These are phyloP conservation scores for Lentithecium fluviatile DNA, from an alignment of 495 filamentous ascomycete species.

Conservation along the genomic window DNA sequence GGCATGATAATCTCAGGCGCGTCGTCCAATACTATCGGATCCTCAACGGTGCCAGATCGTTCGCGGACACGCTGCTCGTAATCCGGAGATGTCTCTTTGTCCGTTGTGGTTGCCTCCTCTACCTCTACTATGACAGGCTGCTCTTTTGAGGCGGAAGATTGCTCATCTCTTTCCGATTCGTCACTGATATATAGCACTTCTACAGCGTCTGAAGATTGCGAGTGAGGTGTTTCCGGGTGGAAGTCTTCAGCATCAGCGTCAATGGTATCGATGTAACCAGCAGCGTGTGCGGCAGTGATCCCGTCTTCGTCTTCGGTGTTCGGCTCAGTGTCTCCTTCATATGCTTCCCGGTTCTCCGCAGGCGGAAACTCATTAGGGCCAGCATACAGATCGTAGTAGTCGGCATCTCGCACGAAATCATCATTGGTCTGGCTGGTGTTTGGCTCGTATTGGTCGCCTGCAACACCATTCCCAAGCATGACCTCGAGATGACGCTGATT, in stretches of 20 bases:
- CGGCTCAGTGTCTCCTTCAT: constrained; percentile 26
- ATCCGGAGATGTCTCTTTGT: no score
- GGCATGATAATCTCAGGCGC: constrained; percentile 24
- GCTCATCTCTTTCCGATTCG: no score
- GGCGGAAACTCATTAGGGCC: constrained; percentile 25
- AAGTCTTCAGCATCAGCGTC: no score
- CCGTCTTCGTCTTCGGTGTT: constrained; percentile 26
- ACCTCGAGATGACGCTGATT: not conserved
- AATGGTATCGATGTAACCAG: not conserved
- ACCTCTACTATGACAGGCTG: not conserved
- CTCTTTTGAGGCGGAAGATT: no score
- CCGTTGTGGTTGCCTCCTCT: no score
- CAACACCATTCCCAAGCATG: not conserved
- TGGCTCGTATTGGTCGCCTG: no score
- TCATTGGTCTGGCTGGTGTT: not conserved
- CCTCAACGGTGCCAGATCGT: not conserved
- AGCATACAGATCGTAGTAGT: constrained; percentile 29
- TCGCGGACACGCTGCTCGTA: not conserved
- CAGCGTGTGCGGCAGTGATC: not conserved
- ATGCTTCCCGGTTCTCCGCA: not conserved
- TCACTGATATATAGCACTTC: no score
- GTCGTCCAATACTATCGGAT: not conserved
- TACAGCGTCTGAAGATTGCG: no score
- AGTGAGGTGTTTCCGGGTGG: no score
- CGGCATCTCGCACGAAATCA: constrained; percentile 23